Base-by-base conservation (phyloP, 257 asterid species). In the Mentha longifolia region DNA sequence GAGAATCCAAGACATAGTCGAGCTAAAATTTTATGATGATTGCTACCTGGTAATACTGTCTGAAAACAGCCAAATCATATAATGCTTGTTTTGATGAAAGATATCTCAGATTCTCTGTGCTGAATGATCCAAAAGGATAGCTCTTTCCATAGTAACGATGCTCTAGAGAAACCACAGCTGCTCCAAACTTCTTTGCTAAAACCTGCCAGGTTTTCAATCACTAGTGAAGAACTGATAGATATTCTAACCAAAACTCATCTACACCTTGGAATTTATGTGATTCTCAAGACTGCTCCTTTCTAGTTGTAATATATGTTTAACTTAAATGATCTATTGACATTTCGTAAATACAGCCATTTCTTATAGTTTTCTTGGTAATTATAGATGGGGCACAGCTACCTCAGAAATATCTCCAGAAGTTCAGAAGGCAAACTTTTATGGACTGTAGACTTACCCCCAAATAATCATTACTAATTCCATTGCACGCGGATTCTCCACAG, bases 1-100 rank as follows among this genome's bases (percentile, higher is more conserved):
- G 28, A 51, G 65, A 63, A 52, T 54, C 30, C 52, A 39, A n/a
- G 50, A 61, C 45, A 43, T 50, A 14, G 30, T 50, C 28, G 62
- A 61, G 20, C 55, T 61, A 37, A 50, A 15, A 31, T 16, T 22
- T 37, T 20, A 54, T 35, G 39, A 35, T 0, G 39, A 35, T 35
- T 35, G 39, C 39, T 84, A 88, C 99, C 99, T 92, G 98, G 77
- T 95, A 95, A 78, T 84, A 87, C 70, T 89, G 84, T 71, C 98
- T 85, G 86, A 95, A 95, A 80, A 74, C 84, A 70, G 99, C 98
- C 78, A 95, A 84, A 82, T 95, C 99, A 80, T 81, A 95, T 31
- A 95, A 92, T 72, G 99, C 98, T 73, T 95, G 99, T 75, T 92
- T 95, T 11, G 99, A 95, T 41, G 99, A 92, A 81, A 95, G 91